Evolutionary conservation across 2,329 filamentous ascomycete species (phyloP).

Genomic region (Neofusicoccum parvum): DNA sequence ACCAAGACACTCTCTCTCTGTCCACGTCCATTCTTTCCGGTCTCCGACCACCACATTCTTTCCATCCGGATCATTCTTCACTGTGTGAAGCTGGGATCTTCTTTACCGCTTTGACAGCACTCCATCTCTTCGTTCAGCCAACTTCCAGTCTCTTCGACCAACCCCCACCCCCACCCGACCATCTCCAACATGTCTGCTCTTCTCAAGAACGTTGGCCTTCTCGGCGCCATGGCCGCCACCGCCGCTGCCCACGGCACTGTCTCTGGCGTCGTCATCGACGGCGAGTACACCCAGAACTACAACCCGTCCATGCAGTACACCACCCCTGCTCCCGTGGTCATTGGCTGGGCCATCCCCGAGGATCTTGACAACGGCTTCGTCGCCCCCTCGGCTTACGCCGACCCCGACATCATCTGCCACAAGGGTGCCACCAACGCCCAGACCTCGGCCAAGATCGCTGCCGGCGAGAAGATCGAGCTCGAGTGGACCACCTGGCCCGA

Average conservation of each 20-base stretch:
- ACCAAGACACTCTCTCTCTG: constrained; percentile 20
- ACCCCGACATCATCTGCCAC: constrained; percentile 65
- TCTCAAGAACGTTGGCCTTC: constrained; percentile 32
- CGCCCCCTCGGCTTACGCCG: constrained; percentile 48
- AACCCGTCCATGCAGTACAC: constrained; percentile 45
- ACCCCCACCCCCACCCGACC: background rate
- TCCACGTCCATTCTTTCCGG: constrained; percentile 20
- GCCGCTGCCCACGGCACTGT: constrained; percentile 52
- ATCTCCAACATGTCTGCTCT: constrained; percentile 33
- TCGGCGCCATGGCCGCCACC: constrained; percentile 40
- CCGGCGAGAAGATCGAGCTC: constrained; percentile 60
- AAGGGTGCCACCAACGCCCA: constrained; percentile 54
- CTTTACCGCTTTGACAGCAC: constrained; percentile 21
- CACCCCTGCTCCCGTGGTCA: constrained; percentile 38
- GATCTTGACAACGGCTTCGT: constrained; percentile 58
- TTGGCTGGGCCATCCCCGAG: constrained; percentile 58
- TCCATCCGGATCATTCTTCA: constrained; percentile 20
- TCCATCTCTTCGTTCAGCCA: constrained; percentile 16
- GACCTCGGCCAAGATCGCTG: constrained; percentile 59
- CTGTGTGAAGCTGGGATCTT: constrained; percentile 22
- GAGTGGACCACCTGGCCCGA: constrained; percentile 69
- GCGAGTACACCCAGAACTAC: constrained; percentile 49
- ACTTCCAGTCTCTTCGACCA: constrained; percentile 22
- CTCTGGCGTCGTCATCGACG: constrained; percentile 49
- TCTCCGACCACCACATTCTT: constrained; percentile 21